Percentiles rank a stretch among this genome's conserved stretches.
Evolutionary conservation across 441 rosid species (phyloP).

Genomic region (Erysimum cheiri): DNA sequence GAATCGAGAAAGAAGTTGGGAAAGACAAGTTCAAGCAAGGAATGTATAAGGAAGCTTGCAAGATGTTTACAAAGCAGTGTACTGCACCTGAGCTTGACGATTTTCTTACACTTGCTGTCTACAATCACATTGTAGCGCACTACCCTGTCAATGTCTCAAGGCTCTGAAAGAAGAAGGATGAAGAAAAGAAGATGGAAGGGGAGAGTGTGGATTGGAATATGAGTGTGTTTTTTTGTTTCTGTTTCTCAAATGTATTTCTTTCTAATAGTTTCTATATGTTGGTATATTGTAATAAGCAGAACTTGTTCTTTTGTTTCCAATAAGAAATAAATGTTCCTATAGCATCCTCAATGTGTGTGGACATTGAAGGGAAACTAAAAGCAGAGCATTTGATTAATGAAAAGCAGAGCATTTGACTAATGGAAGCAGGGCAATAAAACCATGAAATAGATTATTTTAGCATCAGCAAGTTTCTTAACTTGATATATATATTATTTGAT

Average conservation of each 20-base stretch:
- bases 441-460: neutral
- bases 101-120: conserved; percentile 80
- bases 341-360: neutral
- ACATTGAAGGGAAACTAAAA: neutral
- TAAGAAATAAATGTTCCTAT: conserved; percentile 39
- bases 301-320: conserved; percentile 26
- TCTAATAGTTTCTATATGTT: conserved; percentile 15
- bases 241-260: conserved; percentile 10
- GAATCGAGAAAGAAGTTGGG: conserved; percentile 87
- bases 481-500: neutral
- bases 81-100: conserved; percentile 65
- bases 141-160: conserved; percentile 57
- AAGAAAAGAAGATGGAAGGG: neutral
- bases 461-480: neutral
- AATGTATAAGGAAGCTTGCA: conserved; percentile 75
- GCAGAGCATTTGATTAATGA: neutral
- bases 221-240: conserved; percentile 8
- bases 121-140: conserved; percentile 67
- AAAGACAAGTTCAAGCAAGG: conserved; percentile 73
- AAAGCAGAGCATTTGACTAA: neutral
- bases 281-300: conserved; percentile 37
- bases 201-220: neutral
- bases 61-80: conserved; percentile 78
- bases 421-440: neutral
- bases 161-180: conserved; percentile 46